phyloP scores from a whole-genome alignment of 83 land plant species.

The Picea abies region DNA sequence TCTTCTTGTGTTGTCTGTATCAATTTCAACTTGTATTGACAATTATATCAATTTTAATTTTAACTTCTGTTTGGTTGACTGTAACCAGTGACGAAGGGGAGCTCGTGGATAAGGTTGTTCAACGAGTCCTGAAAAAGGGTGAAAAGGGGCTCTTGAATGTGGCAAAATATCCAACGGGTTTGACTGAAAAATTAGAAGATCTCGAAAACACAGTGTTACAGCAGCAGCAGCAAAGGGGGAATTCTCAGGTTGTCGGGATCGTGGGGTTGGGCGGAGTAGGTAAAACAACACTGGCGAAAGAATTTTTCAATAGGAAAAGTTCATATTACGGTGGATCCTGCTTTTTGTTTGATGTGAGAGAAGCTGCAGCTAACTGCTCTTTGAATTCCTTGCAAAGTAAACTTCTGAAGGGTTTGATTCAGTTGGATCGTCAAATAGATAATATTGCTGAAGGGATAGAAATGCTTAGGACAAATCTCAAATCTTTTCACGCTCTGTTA shows the following conservation, averaged over 20 bases:
- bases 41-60: too few species aligned
- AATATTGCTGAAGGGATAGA: neutral
- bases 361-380: neutral
- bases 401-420: neutral
- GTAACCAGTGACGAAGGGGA: neutral
- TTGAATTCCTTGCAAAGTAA: neutral
- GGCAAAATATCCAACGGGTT: neutral
- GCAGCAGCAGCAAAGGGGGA: neutral
- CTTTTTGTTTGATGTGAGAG: neutral
- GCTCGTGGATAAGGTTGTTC: constrained; percentile 2
- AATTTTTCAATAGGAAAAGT: neutral
- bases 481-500: neutral
- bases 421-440: neutral
- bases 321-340: neutral
- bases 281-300: neutral
- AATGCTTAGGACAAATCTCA: neutral
- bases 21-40: too few species aligned
- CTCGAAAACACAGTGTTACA: neutral
- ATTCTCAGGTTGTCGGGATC: neutral
- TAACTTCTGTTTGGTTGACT: too few species aligned
- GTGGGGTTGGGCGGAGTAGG: constrained; percentile 10
- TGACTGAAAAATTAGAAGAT: neutral
- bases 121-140: neutral
- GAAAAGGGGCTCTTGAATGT: neutral
- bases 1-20: too few species aligned